Evolutionary conservation across 805 yeast species (phyloP).

Genomic region (Sugiyamaella valdiviana): DNA sequence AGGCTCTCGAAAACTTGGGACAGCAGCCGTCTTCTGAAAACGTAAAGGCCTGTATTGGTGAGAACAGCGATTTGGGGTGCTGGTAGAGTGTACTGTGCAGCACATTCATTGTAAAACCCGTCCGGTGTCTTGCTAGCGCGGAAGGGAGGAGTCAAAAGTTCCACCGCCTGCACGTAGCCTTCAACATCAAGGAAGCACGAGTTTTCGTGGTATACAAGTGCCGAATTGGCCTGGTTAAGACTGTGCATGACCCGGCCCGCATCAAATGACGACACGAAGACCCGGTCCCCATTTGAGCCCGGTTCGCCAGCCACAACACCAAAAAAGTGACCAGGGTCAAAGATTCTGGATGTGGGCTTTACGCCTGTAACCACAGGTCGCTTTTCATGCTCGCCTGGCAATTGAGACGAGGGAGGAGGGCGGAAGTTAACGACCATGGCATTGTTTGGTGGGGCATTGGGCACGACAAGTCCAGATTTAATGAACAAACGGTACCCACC

Average conservation of each 20-base stretch:
- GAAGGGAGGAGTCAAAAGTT: constrained; percentile 62
- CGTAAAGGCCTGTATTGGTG: constrained; percentile 70
- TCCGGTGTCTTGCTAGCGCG: constrained; percentile 67
- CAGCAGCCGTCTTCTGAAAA: constrained; percentile 74
- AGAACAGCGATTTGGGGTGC: constrained; percentile 73
- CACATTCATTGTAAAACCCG: constrained; percentile 81
- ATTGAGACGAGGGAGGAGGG: constrained; percentile 38
- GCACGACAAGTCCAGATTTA: constrained; percentile 3
- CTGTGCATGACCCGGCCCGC: constrained; percentile 70
- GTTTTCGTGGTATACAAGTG: constrained; percentile 56
- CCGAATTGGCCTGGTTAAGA: constrained; percentile 20
- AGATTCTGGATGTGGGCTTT: constrained; percentile 51
- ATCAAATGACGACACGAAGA: constrained; percentile 77
- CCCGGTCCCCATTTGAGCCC: constrained; percentile 32
- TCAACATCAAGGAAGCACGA: constrained; percentile 64
- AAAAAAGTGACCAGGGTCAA: constrained; percentile 83
- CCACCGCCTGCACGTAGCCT: constrained; percentile 63
- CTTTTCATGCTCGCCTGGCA: constrained; percentile 13
- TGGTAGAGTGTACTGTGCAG: constrained; percentile 69
- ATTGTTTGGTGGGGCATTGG: constrained; percentile 29
- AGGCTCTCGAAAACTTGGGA: constrained; percentile 67
- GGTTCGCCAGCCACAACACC: constrained; percentile 45
- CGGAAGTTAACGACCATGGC: constrained; percentile 37
- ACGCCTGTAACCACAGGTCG: constrained; percentile 39
- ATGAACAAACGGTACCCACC: constrained; percentile 11